A percentile compares a stretch with the other conserved stretches of the same genome.
Evolutionary conservation across 2,329 filamentous ascomycete genomes (phyloP).

Genomic region (Ophiostoma australiae): DNA sequence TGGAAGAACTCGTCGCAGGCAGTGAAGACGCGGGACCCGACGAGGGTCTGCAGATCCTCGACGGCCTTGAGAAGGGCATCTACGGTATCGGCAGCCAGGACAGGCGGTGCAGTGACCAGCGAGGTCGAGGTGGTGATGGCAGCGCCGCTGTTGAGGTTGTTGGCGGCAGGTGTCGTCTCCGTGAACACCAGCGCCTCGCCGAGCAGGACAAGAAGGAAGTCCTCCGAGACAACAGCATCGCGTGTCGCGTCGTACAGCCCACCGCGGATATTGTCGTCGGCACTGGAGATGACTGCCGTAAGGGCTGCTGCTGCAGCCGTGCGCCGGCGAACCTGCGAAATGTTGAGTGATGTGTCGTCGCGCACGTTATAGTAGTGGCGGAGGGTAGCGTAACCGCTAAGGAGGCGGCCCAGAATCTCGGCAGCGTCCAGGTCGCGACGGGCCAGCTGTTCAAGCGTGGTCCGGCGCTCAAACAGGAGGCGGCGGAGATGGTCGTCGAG

Average conservation of each 20-base stretch:
- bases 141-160: not conserved
- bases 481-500: conserved; percentile 67
- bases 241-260: conserved; percentile 78
- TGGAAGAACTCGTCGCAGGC: conserved; percentile 75
- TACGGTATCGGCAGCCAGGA: conserved; percentile 63
- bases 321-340: conserved; percentile 57
- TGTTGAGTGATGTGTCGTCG: conserved; percentile 45
- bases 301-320: conserved; percentile 71
- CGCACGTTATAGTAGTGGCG: conserved; percentile 87
- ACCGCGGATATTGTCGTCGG: conserved; percentile 85
- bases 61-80: conserved; percentile 70
- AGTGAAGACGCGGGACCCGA: conserved; percentile 61
- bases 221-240: conserved; percentile 80
- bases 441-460: conserved; percentile 66
- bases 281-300: conserved; percentile 76
- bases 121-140: not conserved
- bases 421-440: conserved; percentile 75
- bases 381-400: conserved; percentile 88
- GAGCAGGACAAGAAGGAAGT: conserved; percentile 76
- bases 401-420: conserved; percentile 73
- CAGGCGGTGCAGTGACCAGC: conserved; percentile 30
- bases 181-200: conserved; percentile 79
- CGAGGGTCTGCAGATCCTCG: conserved; percentile 73
- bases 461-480: conserved; percentile 66
- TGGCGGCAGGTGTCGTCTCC: conserved; percentile 35